Evolutionary conservation across 2,329 filamentous ascomycete genomes (phyloP), one percentile per base, ranked within the genome.

Genomic region (Zalaria obscura): DNA sequence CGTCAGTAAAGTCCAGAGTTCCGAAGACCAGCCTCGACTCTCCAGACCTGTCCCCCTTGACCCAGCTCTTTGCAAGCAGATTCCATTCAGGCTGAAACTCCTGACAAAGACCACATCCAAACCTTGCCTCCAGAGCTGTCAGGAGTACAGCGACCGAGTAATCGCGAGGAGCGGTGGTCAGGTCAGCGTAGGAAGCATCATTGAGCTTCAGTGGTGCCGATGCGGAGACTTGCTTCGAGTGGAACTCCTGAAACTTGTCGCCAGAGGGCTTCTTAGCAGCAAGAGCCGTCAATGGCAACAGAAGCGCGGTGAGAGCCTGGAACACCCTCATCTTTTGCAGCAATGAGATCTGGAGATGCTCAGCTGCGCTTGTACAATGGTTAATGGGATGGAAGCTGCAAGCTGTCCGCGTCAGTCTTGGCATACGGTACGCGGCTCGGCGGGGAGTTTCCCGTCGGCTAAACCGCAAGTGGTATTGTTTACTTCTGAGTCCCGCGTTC

Each of bases 51-150:
- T 93, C 83, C 5, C 84, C 87, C 60, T 83, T 86, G 47, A 72
- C 71, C 91, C 91, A 98, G 64, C 83, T 91, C 62, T 78, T 83
- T 41, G 76, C 76, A 41, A 98, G 66, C 41, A 96, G 63, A 42
- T 93, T 83, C 83, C 87, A 98, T 64, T 98, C 91, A 1, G 88
- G 82, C 60, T 94, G 83, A 61, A 98, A 94, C 40, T 93, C 85
- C 40, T 78, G 75, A 62, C 91, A 98, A 38, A 96, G 69, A 50
- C 78, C 69, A 60, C 91, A 98, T 45, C 83, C 84, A 58, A 84
- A 95, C 44, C 85, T 76, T 28, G 78, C 56, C 50, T 94, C 88
- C 54, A 88, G 65, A 32, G 91, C 91, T 1, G 91, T 98, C 49
- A 98, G 68, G 9, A 98, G 74, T 3, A 98, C 74, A 2, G 79